Evolutionary conservation across 805 yeast species (phyloP).

Genomic region (Spathaspora boniae): DNA sequence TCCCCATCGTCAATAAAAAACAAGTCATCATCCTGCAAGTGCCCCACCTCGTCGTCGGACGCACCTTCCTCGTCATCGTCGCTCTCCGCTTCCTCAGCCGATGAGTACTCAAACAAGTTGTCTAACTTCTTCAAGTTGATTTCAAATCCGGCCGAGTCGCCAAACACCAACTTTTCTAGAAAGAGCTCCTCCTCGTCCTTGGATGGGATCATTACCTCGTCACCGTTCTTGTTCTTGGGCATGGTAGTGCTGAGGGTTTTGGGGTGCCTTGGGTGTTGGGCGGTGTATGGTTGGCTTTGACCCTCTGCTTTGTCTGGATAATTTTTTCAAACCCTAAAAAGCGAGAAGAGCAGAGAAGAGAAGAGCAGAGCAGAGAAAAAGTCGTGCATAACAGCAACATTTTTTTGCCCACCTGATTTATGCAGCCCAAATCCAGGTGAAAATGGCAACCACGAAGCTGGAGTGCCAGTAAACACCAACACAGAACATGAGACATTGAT

Average conservation of each 20-base stretch:
- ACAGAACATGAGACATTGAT: too few relatives aligned
- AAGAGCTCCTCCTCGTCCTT: slow-evolving; percentile 82
- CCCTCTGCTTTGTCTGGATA: background rate
- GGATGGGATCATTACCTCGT: slow-evolving; percentile 46
- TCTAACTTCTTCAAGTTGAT: slow-evolving; percentile 58
- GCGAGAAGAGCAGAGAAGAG: background rate
- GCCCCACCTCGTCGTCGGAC: slow-evolving; percentile 31
- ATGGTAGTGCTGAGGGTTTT: slow-evolving; percentile 3
- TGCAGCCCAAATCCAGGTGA: too few relatives aligned
- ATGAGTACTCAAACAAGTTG: slow-evolving; percentile 47
- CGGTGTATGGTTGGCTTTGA: too few relatives aligned
- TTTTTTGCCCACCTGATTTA: too few relatives aligned
- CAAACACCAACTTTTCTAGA: slow-evolving; percentile 84
- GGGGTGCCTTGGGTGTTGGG: background rate
- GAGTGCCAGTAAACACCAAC: too few relatives aligned
- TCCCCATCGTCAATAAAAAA: slow-evolving; percentile 45
- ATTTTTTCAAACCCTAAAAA: background rate
- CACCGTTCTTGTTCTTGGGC: slow-evolving; percentile 13
- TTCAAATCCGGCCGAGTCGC: slow-evolving; percentile 77
- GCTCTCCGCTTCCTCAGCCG: slow-evolving; percentile 30
- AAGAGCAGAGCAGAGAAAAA: background rate
- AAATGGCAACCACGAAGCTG: too few relatives aligned
- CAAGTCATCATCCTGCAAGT: slow-evolving; percentile 37
- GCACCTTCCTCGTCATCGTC: slow-evolving; percentile 21
- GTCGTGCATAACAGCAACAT: background rate